Conservation (phyloP, 1,284 basidiomycete species). For the Puccinia brachypodii region DNA sequence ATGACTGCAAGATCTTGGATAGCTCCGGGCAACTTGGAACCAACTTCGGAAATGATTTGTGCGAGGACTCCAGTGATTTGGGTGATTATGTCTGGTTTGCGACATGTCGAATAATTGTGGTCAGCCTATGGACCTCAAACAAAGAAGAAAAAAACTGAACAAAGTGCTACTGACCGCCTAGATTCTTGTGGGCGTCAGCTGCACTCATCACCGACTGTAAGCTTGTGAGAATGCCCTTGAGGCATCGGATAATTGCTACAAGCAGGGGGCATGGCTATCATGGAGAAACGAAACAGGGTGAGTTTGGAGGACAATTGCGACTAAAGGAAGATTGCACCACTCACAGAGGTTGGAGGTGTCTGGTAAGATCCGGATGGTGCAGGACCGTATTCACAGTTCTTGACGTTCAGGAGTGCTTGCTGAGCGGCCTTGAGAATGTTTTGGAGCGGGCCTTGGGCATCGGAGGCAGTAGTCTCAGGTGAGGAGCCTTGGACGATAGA, state of each 20-base stretch:
- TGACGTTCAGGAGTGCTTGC: conserved; percentile 2
- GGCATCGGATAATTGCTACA: conserved; percentile 1
- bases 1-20: background rate
- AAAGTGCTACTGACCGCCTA: background rate
- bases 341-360: conserved; percentile 7
- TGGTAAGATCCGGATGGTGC: conserved; percentile 10
- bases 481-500: background rate
- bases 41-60: conserved; percentile 12
- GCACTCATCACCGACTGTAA: conserved; percentile 10
- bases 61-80: background rate
- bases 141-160: too few relatives aligned
- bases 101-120: background rate
- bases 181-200: background rate
- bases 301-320: background rate
- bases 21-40: background rate
- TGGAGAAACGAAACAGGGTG: background rate
- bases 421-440: conserved; percentile 16
- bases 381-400: conserved; percentile 15
- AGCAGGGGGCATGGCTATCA: background rate
- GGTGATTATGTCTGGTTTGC: background rate
- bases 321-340: background rate
- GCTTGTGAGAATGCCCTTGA: conserved; percentile 9
- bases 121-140: background rate
- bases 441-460: conserved; percentile 13
- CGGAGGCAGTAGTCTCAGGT: background rate